Evolutionary conservation across 257 asterid species (phyloP).

Genomic region (Solanum clarkiae): DNA sequence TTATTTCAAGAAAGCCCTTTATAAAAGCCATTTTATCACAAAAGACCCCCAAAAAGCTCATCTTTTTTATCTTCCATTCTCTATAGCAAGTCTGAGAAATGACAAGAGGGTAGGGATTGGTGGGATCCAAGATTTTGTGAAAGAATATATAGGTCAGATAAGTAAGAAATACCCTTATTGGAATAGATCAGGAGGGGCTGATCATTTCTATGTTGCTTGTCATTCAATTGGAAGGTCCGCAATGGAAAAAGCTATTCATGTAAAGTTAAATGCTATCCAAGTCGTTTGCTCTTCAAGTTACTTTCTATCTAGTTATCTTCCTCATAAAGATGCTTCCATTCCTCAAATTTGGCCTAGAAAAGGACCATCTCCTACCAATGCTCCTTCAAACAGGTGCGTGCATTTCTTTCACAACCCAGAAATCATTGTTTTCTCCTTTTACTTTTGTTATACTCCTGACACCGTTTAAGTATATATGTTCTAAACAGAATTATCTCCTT

Average conservation of each 20-base stretch:
- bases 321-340: constrained; percentile 81
- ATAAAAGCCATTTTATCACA: constrained; percentile 59
- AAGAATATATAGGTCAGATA: constrained; percentile 27
- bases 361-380: constrained; percentile 21
- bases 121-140: constrained; percentile 49
- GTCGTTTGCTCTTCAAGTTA: constrained; percentile 91
- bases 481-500: neutral
- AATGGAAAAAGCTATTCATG: constrained; percentile 54
- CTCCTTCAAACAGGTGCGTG: constrained; percentile 54
- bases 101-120: constrained; percentile 65
- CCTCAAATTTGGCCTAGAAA: constrained; percentile 95
- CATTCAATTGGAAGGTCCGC: constrained; percentile 79
- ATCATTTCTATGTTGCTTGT: constrained; percentile 83
- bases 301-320: constrained; percentile 51
- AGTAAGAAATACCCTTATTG: constrained; percentile 52
- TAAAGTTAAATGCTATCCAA: constrained; percentile 66
- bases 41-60: constrained; percentile 55
- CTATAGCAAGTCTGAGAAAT: constrained; percentile 57
- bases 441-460: neutral
- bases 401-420: neutral
- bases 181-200: constrained; percentile 80
- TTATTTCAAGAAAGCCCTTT: constrained; percentile 66
- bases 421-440: neutral
- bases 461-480: neutral
- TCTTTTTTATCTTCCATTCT: constrained; percentile 79